Evolutionary conservation across 106 monocot genomes (phyloP), one percentile per base, ranked within the genome.

Genomic region (Amphibolis antarctica): DNA sequence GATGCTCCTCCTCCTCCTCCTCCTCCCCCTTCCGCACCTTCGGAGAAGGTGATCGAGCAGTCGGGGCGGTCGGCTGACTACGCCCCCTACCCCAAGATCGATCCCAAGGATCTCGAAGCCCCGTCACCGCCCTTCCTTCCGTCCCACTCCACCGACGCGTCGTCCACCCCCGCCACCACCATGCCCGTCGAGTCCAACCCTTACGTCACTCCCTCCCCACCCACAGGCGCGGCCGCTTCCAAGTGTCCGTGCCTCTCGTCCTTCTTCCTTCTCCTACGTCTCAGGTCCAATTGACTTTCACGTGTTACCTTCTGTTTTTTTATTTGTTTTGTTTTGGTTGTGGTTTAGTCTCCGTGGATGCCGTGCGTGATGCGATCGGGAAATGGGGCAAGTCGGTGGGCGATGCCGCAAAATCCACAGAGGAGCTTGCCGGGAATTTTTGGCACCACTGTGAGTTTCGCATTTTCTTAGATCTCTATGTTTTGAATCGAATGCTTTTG

Each of bases 391-490:
- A 47, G 70, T 78, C 67, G 61, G 71, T 67, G 18, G 70, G 70
- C 43, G 69, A 70, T 18, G 62, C 78, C 18, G 64, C 78, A 20
- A 82, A 71, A 74, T 70, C 36, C 31, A 69, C 78, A 1, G 78
- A 85, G 65, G 85, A 74, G 56, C 64, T 81, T 46, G 81, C 81
- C 1, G 67, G 75, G 44, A 81, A 80, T 70, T 72, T 81, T 5
- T 85, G 85, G 81, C 85, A 85, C 62, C 85, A 85, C 26, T 72
- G 85, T 85, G 61, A 78, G 81, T 78, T 6, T 56, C 55, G 7
- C 36, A 7, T 2, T 4, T 36, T 36, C 10, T 12, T 20, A 0
- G 12, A 48, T 15, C 12, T 18, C 1, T 2, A 36, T 36, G 36
- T 36, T 36, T 7, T 36, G 4, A 36, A 4, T 36, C 4, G 36